Percentiles rank a stretch among this genome's conserved stretches.
phyloP scores from a whole-genome alignment of 2,329 filamentous ascomycete genomes.

The Cladophialophora yegresii region DNA sequence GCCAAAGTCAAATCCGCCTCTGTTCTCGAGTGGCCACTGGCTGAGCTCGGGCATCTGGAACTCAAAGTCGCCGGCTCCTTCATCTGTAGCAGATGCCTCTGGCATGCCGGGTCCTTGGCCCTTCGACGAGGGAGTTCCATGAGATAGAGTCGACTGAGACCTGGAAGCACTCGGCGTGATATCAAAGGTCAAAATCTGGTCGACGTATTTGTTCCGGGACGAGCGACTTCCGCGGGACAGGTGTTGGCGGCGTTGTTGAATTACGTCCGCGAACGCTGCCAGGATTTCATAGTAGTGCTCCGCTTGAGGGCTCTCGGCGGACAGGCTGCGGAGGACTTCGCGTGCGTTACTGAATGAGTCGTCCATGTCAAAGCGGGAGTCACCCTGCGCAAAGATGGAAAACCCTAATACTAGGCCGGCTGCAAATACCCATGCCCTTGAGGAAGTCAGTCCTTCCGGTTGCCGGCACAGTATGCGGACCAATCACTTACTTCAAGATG shows the following conservation, averaged over 20 bases:
- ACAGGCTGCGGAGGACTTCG: conserved; percentile 53
- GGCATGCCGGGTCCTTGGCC: background rate
- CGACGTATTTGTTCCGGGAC: conserved; percentile 40
- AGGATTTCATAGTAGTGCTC: conserved; percentile 61
- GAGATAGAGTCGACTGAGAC: conserved; percentile 17
- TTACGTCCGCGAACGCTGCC: conserved; percentile 50
- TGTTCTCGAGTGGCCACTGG: conserved; percentile 19
- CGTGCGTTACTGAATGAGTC: conserved; percentile 55
- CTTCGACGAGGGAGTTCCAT: conserved; percentile 1
- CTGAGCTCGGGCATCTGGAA: conserved; percentile 13
- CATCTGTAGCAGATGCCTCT: background rate
- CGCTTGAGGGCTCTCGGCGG: conserved; percentile 57
- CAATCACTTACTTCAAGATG: conserved; percentile 56
- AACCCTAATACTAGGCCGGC: conserved; percentile 61
- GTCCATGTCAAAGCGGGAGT: conserved; percentile 51
- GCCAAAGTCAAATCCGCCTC: conserved; percentile 28
- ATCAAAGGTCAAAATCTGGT: conserved; percentile 42
- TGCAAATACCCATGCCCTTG: conserved; percentile 57
- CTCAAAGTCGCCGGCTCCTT: conserved; percentile 5
- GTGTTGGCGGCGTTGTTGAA: conserved; percentile 47
- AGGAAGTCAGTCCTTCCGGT: background rate
- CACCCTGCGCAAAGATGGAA: conserved; percentile 55
- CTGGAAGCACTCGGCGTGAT: conserved; percentile 15
- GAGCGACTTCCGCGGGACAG: conserved; percentile 40
- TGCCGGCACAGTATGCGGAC: background rate